Evolutionary conservation across 192 early-diverging fungal genomes (phyloP).

Genomic region (Entomortierella parvispora): DNA sequence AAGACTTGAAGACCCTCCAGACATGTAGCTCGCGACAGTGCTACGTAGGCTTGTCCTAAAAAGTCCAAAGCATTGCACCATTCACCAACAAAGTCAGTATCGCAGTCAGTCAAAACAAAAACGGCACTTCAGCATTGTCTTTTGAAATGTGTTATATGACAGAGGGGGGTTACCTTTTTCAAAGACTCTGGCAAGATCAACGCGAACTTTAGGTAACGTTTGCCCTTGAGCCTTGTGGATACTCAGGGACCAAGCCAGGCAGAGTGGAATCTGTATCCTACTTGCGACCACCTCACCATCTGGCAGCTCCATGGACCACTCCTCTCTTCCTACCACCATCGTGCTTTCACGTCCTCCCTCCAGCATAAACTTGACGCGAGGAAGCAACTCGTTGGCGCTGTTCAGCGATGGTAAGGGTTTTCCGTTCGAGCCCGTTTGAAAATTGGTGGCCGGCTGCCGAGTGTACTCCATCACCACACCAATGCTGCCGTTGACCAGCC

Average conservation of each 20-base stretch:
- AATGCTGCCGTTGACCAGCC: slow-evolving; percentile 80
- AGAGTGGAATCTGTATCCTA: slow-evolving; percentile 72
- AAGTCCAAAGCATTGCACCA: neutral
- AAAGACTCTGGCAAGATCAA: slow-evolving; percentile 82
- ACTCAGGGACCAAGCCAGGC: slow-evolving; percentile 86
- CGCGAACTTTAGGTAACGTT: slow-evolving; percentile 78
- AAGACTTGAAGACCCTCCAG: slow-evolving; percentile 78
- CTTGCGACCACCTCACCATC: slow-evolving; percentile 31
- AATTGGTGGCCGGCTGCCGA: slow-evolving; percentile 20
- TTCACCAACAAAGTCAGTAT: too few relatives aligned
- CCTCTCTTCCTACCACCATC: slow-evolving; percentile 63
- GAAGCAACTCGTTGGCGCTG: slow-evolving; percentile 27
- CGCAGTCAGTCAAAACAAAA: neutral
- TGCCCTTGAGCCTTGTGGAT: slow-evolving; percentile 93
- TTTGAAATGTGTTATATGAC: neutral
- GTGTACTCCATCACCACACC: slow-evolving; percentile 61
- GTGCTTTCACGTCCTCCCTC: slow-evolving; percentile 47
- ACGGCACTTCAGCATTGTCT: neutral
- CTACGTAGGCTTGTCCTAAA: slow-evolving; percentile 83
- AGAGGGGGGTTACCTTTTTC: slow-evolving; percentile 63
- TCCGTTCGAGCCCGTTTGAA: slow-evolving; percentile 4
- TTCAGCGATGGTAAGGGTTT: slow-evolving; percentile 23
- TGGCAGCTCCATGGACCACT: slow-evolving; percentile 63
- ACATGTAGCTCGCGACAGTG: slow-evolving; percentile 78
- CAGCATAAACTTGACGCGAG: slow-evolving; percentile 52